Conservation (phyloP, 2,329 filamentous ascomycete species). For the Teratosphaeria nubilosa region DNA sequence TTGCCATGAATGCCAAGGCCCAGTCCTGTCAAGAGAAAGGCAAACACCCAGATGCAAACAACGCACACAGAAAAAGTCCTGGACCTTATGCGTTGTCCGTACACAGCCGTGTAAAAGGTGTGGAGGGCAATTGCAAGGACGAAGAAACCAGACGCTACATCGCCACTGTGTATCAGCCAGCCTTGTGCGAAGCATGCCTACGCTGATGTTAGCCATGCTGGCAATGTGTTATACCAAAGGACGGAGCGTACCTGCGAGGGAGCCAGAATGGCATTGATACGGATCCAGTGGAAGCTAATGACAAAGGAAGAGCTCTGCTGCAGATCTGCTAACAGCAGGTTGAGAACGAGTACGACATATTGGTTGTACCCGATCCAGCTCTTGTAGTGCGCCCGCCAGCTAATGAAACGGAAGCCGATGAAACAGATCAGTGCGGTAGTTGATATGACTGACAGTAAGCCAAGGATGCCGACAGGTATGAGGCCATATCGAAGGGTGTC, state of each 20-base stretch:
- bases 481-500: slow-evolving; percentile 16
- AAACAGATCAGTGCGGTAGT: slow-evolving; percentile 20
- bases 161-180: slow-evolving; percentile 58
- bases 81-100: slow-evolving; percentile 43
- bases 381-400: slow-evolving; percentile 22
- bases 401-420: slow-evolving; percentile 21
- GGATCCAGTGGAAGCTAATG: slow-evolving; percentile 51
- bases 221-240: background rate
- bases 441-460: slow-evolving; percentile 20
- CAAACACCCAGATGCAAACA: slow-evolving; percentile 46
- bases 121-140: slow-evolving; percentile 56
- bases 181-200: slow-evolving; percentile 53
- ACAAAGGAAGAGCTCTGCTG: slow-evolving; percentile 56
- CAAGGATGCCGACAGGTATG: slow-evolving; percentile 20
- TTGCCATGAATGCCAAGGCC: slow-evolving; percentile 36
- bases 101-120: slow-evolving; percentile 54
- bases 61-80: slow-evolving; percentile 42
- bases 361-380: slow-evolving; percentile 43
- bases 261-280: slow-evolving; percentile 44
- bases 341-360: slow-evolving; percentile 59
- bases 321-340: slow-evolving; percentile 58
- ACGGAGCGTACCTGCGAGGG: slow-evolving; percentile 14
- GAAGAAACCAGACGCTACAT: slow-evolving; percentile 56
- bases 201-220: slow-evolving; percentile 24
- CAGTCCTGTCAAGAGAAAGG: slow-evolving; percentile 47